These are phyloP conservation scores for Cladophialophora exuberans DNA, from an alignment of 2,329 filamentous ascomycete species.

Conservation along the genomic window DNA sequence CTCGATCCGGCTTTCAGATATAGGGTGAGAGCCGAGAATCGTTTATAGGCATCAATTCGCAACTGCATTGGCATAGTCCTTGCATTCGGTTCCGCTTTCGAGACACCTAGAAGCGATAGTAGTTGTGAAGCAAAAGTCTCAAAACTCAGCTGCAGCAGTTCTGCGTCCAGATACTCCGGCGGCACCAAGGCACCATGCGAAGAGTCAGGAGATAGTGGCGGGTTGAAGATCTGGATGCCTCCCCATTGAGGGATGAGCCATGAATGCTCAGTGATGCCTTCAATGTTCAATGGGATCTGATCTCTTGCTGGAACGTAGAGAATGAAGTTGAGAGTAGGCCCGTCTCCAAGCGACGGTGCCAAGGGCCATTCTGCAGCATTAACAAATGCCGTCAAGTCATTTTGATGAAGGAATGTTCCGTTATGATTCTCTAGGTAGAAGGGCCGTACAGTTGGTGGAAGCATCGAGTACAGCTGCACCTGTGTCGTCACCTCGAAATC, in stretches of 20 bases:
- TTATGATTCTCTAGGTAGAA: conserved; percentile 49
- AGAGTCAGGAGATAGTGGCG: conserved; percentile 39
- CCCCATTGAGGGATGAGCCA: conserved; percentile 99
- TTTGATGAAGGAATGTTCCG: conserved; percentile 63
- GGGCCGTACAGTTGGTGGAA: conserved; percentile 65
- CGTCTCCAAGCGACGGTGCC: conserved; percentile 84
- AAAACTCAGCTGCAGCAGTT: conserved; percentile 76
- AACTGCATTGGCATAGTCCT: conserved; percentile 69
- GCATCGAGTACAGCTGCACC: conserved; percentile 84
- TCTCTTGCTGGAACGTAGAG: conserved; percentile 79
- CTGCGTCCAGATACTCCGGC: conserved; percentile 59
- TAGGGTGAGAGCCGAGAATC: conserved; percentile 83
- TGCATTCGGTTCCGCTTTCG: conserved; percentile 40
- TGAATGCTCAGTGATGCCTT: conserved; percentile 66
- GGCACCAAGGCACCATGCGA: conserved; percentile 19
- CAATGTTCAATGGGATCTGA: conserved; percentile 63
- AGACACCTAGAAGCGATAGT: conserved; percentile 82
- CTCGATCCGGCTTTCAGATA: conserved; percentile 90
- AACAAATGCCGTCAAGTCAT: conserved; percentile 91
- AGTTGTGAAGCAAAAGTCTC: conserved; percentile 90
- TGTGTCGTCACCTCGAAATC: conserved; percentile 97
- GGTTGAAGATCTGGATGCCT: conserved; percentile 70
- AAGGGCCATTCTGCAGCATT: conserved; percentile 98
- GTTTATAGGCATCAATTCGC: conserved; percentile 78
- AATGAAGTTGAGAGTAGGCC: conserved; percentile 95